Evolutionary conservation across 495 filamentous ascomycete genomes (phyloP).

Genomic region (Collariella sp.): DNA sequence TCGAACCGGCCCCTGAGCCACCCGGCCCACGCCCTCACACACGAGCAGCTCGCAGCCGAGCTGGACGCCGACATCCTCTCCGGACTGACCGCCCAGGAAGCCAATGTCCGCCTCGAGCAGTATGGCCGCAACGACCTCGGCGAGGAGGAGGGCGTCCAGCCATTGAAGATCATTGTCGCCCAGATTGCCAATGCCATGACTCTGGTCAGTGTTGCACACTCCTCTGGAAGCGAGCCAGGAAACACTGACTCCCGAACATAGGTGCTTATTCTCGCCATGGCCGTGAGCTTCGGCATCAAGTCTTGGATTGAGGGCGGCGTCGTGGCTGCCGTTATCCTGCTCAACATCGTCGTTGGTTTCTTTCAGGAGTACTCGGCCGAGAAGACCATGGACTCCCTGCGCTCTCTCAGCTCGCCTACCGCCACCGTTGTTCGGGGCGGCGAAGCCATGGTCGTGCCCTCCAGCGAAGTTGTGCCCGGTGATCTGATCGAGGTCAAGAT

Average conservation of each 20-base stretch:
- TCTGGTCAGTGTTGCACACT: slow-evolving; percentile 28
- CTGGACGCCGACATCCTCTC: slow-evolving; percentile 48
- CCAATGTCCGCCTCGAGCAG: slow-evolving; percentile 33
- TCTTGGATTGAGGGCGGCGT: slow-evolving; percentile 84
- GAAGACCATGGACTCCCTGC: slow-evolving; percentile 75
- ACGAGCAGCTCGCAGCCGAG: slow-evolving; percentile 47
- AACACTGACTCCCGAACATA: slow-evolving; percentile 13
- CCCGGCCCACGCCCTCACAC: slow-evolving; percentile 57
- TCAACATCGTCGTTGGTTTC: slow-evolving; percentile 73
- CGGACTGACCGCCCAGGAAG: slow-evolving; percentile 33
- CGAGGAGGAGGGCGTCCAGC: slow-evolving; percentile 41
- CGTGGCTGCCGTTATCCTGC: slow-evolving; percentile 65
- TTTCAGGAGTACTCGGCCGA: slow-evolving; percentile 82
- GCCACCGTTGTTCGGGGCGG: slow-evolving; percentile 69
- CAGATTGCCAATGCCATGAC: slow-evolving; percentile 49
- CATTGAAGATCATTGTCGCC: slow-evolving; percentile 45
- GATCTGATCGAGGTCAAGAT: slow-evolving; percentile 67
- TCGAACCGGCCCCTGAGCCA: slow-evolving; percentile 45
- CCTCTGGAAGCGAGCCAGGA: neutral
- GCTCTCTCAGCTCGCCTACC: slow-evolving; percentile 67
- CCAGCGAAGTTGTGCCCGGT: slow-evolving; percentile 74
- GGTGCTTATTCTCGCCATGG: slow-evolving; percentile 75
- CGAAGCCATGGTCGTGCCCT: slow-evolving; percentile 61
- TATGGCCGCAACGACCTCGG: slow-evolving; percentile 45
- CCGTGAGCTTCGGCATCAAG: slow-evolving; percentile 66